phyloP scores from a whole-genome alignment of 352 stramenopile genomes.

The Phytophthora constricta region DNA sequence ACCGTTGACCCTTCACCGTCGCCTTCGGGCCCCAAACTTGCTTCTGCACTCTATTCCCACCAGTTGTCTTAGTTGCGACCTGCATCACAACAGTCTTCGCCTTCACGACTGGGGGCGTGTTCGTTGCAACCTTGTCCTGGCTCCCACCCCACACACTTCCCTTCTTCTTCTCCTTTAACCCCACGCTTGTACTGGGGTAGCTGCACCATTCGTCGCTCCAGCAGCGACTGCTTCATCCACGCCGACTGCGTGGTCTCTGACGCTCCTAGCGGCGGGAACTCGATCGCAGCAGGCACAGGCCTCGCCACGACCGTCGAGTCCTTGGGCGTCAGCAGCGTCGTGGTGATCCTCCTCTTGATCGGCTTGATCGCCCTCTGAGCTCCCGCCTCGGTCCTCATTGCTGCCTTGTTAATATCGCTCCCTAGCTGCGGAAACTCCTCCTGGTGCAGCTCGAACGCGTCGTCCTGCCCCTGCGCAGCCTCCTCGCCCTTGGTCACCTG shows the following conservation, averaged over 20 bases:
- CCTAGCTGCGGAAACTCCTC: conserved; percentile 49
- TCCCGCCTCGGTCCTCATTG: neutral
- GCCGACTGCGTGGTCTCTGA: conserved; percentile 18
- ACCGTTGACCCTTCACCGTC: neutral
- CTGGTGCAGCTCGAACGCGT: conserved; percentile 28
- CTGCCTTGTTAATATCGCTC: neutral
- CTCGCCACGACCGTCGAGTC: conserved; percentile 29
- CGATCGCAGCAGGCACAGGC: conserved; percentile 33
- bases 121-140: too few relatives aligned
- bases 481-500: conserved; percentile 8
- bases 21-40: neutral
- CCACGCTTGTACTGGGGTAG: neutral
- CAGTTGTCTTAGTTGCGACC: conserved; percentile 1
- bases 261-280: conserved; percentile 36
- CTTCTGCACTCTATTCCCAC: too few relatives aligned
- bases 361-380: conserved; percentile 13
- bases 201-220: conserved; percentile 53
- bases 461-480: conserved; percentile 3
- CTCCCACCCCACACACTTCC: neutral
- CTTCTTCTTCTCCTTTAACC: conserved; percentile 3
- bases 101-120: too few relatives aligned
- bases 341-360: conserved; percentile 55
- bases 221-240: conserved; percentile 52
- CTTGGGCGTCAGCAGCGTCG: conserved; percentile 47
- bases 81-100: neutral